Evolutionary conservation across 2,329 filamentous ascomycete genomes (phyloP), one percentile per base, ranked within the genome.

Genomic region (Triangularia setosa): DNA sequence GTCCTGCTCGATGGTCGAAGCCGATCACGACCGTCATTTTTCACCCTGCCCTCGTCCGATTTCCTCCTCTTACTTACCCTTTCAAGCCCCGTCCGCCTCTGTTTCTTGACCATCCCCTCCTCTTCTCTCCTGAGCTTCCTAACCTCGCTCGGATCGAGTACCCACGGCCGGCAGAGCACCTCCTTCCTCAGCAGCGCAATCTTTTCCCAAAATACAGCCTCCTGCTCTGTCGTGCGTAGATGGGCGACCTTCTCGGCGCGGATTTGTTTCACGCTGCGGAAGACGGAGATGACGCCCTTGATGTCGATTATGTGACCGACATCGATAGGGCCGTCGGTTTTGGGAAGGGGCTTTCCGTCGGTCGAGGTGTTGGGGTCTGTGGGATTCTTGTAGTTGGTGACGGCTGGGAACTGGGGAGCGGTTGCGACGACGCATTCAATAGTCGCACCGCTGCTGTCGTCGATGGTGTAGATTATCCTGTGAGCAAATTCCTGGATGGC

Each of bases 371-470:
- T n/a, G 4, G 18, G 21, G 7, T 62, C 21, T 3, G 48, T 61
- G 48, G 58, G 16, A n/a, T 56, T 56, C 1, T 62, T 40, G 52
- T 52, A 25, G 14, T 52, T 44, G 55, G 54, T 25, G 11, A 58
- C 54, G 44, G 58, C 60, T 11, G 60, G 35, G 9, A n/a, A 25
- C 5, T 56, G 5, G 6, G 28, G 58, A 16, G 62, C 11, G 30
- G 64, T 64, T 21, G 60, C 30, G 23, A 66, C 27, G 18, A 73
- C 67, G 60, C 80, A 82, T 65, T 88, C 83, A 23, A 89, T 83
- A 64, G 82, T 86, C 24, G 75, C 75, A 14, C 87, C 87, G 68
- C 84, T 88, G 73, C 87, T 85, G 73, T 90, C 87, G 69, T 90
- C 87, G n/a, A 90, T 74, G 1, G 82, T 87, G 69, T 83, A 87